phyloP scores from a whole-genome alignment of 345 rosid species.

The Turritis glabra region DNA sequence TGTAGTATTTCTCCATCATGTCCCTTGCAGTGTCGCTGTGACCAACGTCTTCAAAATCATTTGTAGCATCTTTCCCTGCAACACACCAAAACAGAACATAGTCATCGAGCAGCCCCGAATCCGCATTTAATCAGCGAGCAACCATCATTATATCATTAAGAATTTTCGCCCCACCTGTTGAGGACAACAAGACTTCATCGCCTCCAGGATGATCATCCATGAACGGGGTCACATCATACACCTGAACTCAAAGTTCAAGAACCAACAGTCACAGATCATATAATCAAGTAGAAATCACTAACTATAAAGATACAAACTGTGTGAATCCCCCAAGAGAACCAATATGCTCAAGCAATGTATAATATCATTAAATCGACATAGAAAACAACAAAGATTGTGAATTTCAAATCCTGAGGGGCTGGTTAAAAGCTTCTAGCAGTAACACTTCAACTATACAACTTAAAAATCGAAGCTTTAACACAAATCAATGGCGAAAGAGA shows the following conservation, averaged over 20 bases:
- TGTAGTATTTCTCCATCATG: constrained; percentile 67
- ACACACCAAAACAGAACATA: background rate
- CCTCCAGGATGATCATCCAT: constrained; percentile 99
- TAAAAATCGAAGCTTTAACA: background rate
- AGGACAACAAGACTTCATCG: constrained; percentile 87
- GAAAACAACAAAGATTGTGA: background rate
- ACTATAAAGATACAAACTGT: background rate
- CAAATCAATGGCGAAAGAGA: constrained; percentile 5
- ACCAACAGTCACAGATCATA: background rate
- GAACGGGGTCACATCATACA: constrained; percentile 90
- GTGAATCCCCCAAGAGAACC: background rate
- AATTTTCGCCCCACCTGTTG: constrained; percentile 55
- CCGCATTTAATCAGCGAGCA: background rate
- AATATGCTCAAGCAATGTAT: background rate
- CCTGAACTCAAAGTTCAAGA: constrained; percentile 45
- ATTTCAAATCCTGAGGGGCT: background rate
- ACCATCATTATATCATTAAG: background rate
- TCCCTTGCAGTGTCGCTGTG: constrained; percentile 94
- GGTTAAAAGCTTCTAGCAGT: background rate
- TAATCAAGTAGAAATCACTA: background rate
- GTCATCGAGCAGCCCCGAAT: background rate
- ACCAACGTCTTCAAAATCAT: constrained; percentile 93
- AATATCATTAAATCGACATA: background rate
- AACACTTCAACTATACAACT: background rate
- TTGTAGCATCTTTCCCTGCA: constrained; percentile 87